These are phyloP conservation scores for Balamuthia mandrillaris DNA, from an alignment of 208 protist species.

Conservation along the genomic window DNA sequence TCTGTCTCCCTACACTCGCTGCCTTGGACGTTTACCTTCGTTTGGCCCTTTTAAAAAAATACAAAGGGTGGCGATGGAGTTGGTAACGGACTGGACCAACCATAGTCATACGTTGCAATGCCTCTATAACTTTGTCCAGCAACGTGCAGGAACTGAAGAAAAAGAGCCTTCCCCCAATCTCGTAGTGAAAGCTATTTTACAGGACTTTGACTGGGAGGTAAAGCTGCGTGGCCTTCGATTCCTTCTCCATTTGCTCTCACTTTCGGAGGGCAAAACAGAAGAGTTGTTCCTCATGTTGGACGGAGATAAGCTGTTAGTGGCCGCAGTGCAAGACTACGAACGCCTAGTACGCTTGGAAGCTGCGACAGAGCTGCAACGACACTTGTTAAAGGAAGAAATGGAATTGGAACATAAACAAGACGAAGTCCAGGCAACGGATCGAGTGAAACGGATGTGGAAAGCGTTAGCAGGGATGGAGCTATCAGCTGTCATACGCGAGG, in stretches of 20 bases:
- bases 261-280: background rate
- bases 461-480: too few relatives aligned
- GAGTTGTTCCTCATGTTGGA: background rate
- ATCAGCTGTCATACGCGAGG: too few relatives aligned
- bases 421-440: too few relatives aligned
- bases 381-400: too few relatives aligned
- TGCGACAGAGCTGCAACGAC: too few relatives aligned
- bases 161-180: background rate
- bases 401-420: too few relatives aligned
- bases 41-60: background rate
- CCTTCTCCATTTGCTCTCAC: background rate
- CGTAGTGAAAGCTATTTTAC: background rate
- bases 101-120: background rate
- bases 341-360: background rate
- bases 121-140: background rate
- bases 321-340: background rate
- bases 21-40: background rate
- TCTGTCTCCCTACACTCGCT: background rate
- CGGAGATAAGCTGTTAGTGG: background rate
- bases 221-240: background rate
- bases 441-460: too few relatives aligned
- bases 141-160: background rate
- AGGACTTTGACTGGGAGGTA: conserved; percentile 1
- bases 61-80: background rate
- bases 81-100: background rate